Percentiles rank a stretch among this genome's conserved stretches.
Evolutionary conservation across 768 basidiomycete species (phyloP).

Genomic region (Boletellus ananas): DNA sequence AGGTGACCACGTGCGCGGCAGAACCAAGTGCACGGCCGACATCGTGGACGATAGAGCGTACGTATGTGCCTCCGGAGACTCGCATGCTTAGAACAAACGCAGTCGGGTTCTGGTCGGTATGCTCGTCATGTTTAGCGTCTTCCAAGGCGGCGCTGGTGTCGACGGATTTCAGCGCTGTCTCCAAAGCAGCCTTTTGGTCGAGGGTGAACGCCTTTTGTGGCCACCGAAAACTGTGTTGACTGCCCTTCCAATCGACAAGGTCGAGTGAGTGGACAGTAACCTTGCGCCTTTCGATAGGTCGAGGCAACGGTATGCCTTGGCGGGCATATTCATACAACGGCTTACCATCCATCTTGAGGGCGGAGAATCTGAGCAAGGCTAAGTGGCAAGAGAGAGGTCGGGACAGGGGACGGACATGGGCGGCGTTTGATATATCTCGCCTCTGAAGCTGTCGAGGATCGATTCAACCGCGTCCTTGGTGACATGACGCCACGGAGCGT

Average conservation of each 20-base stretch:
- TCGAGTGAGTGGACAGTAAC: slow-evolving; percentile 81
- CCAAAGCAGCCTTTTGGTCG: slow-evolving; percentile 68
- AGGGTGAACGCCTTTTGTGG: slow-evolving; percentile 66
- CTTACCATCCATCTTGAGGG: slow-evolving; percentile 97
- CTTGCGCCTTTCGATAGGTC: slow-evolving; percentile 85
- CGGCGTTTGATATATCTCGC: slow-evolving; percentile 86
- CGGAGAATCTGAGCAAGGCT: slow-evolving; percentile 72
- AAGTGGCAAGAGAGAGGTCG: slow-evolving; percentile 1
- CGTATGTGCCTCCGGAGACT: slow-evolving; percentile 96
- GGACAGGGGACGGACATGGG: slow-evolving; percentile 63
- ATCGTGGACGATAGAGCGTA: slow-evolving; percentile 93
- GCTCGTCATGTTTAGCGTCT: slow-evolving; percentile 28
- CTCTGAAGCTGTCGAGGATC: slow-evolving; percentile 69
- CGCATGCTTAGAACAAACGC: slow-evolving; percentile 88
- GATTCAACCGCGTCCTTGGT: slow-evolving; percentile 72
- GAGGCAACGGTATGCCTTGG: slow-evolving; percentile 83
- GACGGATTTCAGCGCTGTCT: slow-evolving; percentile 54
- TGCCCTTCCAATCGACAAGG: slow-evolving; percentile 73
- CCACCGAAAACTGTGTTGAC: slow-evolving; percentile 71
- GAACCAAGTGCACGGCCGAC: slow-evolving; percentile 79
- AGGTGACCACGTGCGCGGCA: slow-evolving; percentile 89
- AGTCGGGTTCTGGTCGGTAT: slow-evolving; percentile 47
- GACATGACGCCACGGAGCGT: slow-evolving; percentile 79
- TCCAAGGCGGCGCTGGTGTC: slow-evolving; percentile 38
- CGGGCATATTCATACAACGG: slow-evolving; percentile 96